Evolutionary conservation across 2,329 filamentous ascomycete genomes (phyloP), one percentile per base, ranked within the genome.

Genomic region (Zymoseptoria tritici): DNA sequence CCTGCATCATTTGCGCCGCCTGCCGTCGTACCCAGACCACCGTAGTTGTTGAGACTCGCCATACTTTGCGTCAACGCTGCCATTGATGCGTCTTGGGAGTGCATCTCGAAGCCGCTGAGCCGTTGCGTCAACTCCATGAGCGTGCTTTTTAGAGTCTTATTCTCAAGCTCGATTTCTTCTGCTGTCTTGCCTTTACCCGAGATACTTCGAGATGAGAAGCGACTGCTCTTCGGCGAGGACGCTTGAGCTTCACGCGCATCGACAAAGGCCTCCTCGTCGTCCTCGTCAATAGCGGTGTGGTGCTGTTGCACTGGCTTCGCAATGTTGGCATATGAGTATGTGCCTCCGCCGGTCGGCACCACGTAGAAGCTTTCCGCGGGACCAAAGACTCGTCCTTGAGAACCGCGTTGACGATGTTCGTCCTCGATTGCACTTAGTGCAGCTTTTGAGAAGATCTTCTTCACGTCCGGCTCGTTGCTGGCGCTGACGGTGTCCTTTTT

Each of bases 21-120:
- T 54, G 57, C 56, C 6, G 56, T 51, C 16, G 60, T 52, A 16
- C 55, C 57, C 9, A 57, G 26, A 13, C 49, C 46, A 13, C 49
- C 56, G 19, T 61, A 55, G 11, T 58, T 74, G 49, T 78, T 76
- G 58, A 81, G 74, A 60, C 79, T 76, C 65, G 80, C 77, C 68
- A 85, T 86, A 66, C 90, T 96, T 72, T 97, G 91, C 13, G 92
- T 90, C 36, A 97, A 82, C 2, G 91, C 90, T 57, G 88, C 90
- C 46, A 74, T 73, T 0, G 70, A 72, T 5, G 89, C 92, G 64
- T 87, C 91, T 75, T 97, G 94, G 0, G 91, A 91, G 68, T 90
- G 92, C 49, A 91, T 87, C 75, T 99, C 93, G 77, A 96, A 99
- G 63, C 91, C 88, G 68, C 94, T 89, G n/a, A 99, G 82, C 0